Conservation (phyloP, 1,284 basidiomycete genomes). For the Erythrobasidium hasegawianum region DNA sequence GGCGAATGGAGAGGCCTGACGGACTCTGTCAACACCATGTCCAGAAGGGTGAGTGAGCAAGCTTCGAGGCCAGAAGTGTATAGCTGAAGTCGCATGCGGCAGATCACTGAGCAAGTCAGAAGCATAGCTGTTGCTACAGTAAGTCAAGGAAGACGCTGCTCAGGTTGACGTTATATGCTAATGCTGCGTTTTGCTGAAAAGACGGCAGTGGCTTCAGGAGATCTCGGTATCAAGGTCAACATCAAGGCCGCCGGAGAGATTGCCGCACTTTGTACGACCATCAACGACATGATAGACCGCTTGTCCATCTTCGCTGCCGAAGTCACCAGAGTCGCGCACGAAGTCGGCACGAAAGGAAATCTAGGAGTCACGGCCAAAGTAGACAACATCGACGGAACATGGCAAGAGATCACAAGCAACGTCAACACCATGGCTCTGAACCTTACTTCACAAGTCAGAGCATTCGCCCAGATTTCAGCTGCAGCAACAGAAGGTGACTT, state of each 20-base stretch:
- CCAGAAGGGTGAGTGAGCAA: constrained; percentile 43
- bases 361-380: constrained; percentile 96
- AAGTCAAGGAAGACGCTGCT: constrained; percentile 4
- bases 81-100: neutral
- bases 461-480: constrained; percentile 97
- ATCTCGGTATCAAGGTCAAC: constrained; percentile 87
- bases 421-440: constrained; percentile 88
- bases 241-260: constrained; percentile 95
- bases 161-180: neutral
- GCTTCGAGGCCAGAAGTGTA: neutral
- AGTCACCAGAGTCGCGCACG: constrained; percentile 76
- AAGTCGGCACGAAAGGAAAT: constrained; percentile 93
- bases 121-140: constrained; percentile 68
- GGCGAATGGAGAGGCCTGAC: constrained; percentile 53
- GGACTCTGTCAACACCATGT: constrained; percentile 53
- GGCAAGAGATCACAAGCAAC: constrained; percentile 93
- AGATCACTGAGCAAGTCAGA: constrained; percentile 44
- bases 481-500: constrained; percentile 99
- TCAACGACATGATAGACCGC: constrained; percentile 48
- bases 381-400: constrained; percentile 93
- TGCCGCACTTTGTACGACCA: constrained; percentile 75
- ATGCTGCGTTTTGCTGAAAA: constrained; percentile 37
- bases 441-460: constrained; percentile 96
- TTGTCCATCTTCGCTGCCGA: constrained; percentile 44
- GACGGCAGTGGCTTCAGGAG: constrained; percentile 89